These are phyloP conservation scores for Pythium brachiatum DNA, from an alignment of 352 stramenopile species.

Conservation along the genomic window DNA sequence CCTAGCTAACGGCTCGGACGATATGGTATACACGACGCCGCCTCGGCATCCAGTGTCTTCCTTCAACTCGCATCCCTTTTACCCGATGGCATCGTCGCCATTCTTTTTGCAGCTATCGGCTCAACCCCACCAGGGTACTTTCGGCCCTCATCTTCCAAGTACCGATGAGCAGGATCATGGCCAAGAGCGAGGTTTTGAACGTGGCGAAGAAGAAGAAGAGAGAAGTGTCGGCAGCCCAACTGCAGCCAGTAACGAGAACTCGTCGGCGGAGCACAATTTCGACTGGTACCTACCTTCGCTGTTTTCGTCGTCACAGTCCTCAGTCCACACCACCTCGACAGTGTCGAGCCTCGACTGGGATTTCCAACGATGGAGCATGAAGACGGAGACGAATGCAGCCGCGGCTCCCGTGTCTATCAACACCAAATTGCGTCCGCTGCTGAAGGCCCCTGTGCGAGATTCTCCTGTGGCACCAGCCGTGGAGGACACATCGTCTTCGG, in stretches of 20 bases:
- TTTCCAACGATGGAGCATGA: slow-evolving; percentile 53
- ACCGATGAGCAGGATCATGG: slow-evolving; percentile 20
- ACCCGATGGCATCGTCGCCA: slow-evolving; percentile 31
- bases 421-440: slow-evolving; percentile 9
- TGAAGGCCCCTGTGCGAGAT: slow-evolving; percentile 3
- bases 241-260: slow-evolving; percentile 15
- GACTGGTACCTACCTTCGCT: slow-evolving; percentile 77
- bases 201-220: background rate
- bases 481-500: slow-evolving; percentile 11
- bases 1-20: slow-evolving; percentile 19
- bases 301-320: slow-evolving; percentile 71
- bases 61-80: slow-evolving; percentile 49
- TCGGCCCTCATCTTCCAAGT: background rate
- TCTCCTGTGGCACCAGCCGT: background rate
- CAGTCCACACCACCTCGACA: slow-evolving; percentile 45
- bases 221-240: background rate
- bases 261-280: slow-evolving; percentile 43
- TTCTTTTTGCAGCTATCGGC: slow-evolving; percentile 59
- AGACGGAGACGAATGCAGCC: slow-evolving; percentile 23
- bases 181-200: slow-evolving; percentile 14
- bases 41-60: slow-evolving; percentile 26
- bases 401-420: background rate
- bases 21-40: slow-evolving; percentile 33
- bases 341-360: slow-evolving; percentile 74
- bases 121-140: background rate